Conservation (phyloP, 2,329 filamentous ascomycete species). For the Botryotinia globosa region DNA sequence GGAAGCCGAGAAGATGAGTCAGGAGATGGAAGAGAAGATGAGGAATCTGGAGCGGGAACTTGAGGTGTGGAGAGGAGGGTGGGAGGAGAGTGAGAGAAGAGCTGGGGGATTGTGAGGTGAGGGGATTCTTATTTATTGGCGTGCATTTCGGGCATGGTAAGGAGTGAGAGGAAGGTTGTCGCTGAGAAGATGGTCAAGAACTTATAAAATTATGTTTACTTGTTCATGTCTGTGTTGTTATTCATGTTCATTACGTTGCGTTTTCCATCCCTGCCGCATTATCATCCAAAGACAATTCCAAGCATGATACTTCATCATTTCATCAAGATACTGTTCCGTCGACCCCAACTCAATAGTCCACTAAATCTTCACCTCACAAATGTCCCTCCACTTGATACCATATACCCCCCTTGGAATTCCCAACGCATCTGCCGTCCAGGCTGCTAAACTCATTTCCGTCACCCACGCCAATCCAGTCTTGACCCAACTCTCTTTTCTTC, state of each 20-base stretch:
- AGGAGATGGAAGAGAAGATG: too few species aligned
- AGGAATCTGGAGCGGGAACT: too few species aligned
- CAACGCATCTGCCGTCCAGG: slow-evolving; percentile 39
- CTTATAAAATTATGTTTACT: not conserved
- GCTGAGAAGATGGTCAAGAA: not conserved
- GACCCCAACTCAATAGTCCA: not conserved
- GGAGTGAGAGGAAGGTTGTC: not conserved
- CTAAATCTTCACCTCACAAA: slow-evolving; percentile 30
- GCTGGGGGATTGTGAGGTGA: too few species aligned
- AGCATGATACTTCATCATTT: not conserved
- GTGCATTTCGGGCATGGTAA: too few species aligned
- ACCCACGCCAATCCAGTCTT: slow-evolving; percentile 39
- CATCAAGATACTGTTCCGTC: not conserved
- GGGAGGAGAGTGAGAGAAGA: too few species aligned
- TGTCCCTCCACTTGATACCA: slow-evolving; percentile 37
- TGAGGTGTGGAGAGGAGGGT: too few species aligned
- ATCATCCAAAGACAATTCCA: not conserved
- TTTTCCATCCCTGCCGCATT: not conserved
- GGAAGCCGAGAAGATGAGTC: too few species aligned
- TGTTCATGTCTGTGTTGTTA: not conserved
- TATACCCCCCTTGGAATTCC: slow-evolving; percentile 39
- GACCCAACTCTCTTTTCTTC: slow-evolving; percentile 38
- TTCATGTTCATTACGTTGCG: not conserved
- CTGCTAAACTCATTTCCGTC: slow-evolving; percentile 39
- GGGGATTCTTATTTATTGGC: too few species aligned